phyloP scores from a whole-genome alignment of 1,284 basidiomycete species.

The Mycena sp. region DNA sequence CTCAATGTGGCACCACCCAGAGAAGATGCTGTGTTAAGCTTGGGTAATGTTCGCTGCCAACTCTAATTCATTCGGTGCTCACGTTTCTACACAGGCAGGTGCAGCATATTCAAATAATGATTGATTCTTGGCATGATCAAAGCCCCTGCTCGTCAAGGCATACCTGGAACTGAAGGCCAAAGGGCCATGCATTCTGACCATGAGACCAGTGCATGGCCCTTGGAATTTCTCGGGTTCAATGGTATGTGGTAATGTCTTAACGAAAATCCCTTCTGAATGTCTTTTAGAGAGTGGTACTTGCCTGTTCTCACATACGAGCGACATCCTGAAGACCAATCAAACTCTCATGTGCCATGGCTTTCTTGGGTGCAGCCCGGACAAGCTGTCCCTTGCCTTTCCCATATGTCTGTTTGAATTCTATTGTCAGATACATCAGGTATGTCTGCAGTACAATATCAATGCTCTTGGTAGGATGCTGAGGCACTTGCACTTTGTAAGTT shows the following conservation, averaged over 20 bases:
- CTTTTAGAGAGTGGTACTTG: neutral
- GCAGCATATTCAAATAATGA: neutral
- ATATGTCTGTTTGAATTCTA: slow-evolving; percentile 19
- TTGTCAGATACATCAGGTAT: slow-evolving; percentile 27
- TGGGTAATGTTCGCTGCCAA: neutral
- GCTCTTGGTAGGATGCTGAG: neutral
- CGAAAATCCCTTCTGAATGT: too few species aligned
- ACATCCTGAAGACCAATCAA: neutral
- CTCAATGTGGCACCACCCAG: neutral
- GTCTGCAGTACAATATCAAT: slow-evolving; percentile 21
- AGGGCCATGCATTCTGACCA: neutral
- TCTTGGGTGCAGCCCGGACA: slow-evolving; percentile 19
- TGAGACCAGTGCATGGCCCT: neutral
- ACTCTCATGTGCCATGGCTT: slow-evolving; percentile 23
- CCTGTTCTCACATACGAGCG: neutral
- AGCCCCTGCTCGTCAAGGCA: neutral
- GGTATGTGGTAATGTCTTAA: neutral
- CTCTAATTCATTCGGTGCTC: neutral
- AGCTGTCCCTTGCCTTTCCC: slow-evolving; percentile 18
- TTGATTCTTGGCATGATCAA: neutral
- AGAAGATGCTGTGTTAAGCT: neutral
- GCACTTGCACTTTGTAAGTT: slow-evolving; percentile 9
- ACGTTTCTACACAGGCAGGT: neutral
- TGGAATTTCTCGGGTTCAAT: neutral
- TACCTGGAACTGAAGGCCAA: neutral